These are phyloP conservation scores for Phytophthora crassamura DNA, from an alignment of 352 stramenopile species.

Conservation along the genomic window DNA sequence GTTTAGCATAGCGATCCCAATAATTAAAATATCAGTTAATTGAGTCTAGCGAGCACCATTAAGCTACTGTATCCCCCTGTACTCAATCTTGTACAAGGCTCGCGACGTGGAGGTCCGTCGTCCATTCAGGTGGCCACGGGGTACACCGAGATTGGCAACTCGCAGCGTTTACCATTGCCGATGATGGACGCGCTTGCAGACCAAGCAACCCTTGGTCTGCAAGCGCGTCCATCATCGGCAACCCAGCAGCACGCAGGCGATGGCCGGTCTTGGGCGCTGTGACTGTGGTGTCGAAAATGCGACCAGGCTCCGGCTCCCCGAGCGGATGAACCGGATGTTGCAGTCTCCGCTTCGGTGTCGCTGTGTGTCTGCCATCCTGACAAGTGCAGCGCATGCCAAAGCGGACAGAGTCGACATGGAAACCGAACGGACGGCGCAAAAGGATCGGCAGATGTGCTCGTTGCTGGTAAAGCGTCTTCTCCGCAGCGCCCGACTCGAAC, in stretches of 20 bases:
- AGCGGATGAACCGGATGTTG: slow-evolving; percentile 36
- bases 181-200: slow-evolving; percentile 19
- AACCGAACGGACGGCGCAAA: slow-evolving; percentile 2
- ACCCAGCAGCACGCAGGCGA: slow-evolving; percentile 17
- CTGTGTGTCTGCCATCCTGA: background rate
- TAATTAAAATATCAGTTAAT: too few species aligned
- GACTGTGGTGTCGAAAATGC: slow-evolving; percentile 26
- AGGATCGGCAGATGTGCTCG: background rate
- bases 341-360: background rate
- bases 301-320: slow-evolving; percentile 28
- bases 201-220: too few species aligned
- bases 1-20: too few species aligned
- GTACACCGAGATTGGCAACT: too few species aligned
- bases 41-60: too few species aligned
- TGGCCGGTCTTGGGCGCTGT: slow-evolving; percentile 3
- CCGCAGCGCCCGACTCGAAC: background rate
- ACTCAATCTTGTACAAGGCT: too few species aligned
- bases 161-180: background rate
- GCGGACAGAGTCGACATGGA: slow-evolving; percentile 7
- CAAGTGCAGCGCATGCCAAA: background rate
- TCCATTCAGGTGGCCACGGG: too few species aligned
- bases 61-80: too few species aligned
- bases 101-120: too few species aligned
- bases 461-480: slow-evolving; percentile 2
- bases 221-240: too few species aligned